Base-by-base conservation (phyloP, 345 rosid species). In the Eucalyptus pauciflora region DNA sequence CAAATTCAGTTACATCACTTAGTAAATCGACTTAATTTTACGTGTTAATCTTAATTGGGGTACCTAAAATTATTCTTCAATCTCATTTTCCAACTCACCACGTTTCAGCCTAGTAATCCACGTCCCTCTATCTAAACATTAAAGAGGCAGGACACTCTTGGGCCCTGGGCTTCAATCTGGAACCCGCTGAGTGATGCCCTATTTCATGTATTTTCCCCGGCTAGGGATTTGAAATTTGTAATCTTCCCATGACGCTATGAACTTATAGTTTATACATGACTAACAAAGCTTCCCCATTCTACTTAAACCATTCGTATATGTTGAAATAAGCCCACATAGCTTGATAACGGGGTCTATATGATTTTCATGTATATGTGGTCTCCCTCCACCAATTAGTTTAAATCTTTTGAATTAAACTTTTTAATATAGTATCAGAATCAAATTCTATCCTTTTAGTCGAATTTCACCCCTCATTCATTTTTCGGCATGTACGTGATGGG, bases 401-500 rank as follows among this genome's bases (percentile, higher is more conserved):
- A 31, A 5, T 20, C 56, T 69, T 52, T 69, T 33, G 11, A 17
- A 31, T 69, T 3, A 5, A 1, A 33, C 12, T 69, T 69, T 17
- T 4, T 33, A 16, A 69, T 4, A 69, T 8, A 4, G 7, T 8
- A 33, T 69, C 24, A 8, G 1, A 69, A 7, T 10, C 1, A 69
- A 69, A 8, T 69, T 33, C 6, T 69, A 10, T 37, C 7, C 1
- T 16, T 31, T 69, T 31, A 14, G 45, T 69, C 2, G 0, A 69
- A 33, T 69, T 33, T 16, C 45, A 33, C 12, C 9, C 4, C 45
- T 8, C 43, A 33, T 69, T 69, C 24, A 33, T 69, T 52, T 52
- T 52, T 2, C 0, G 2, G 5, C 0, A 10, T 8, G 3, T 41
- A 16, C 7, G 0, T 33, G 24, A 69, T 10, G 5, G 24, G 41